Evolutionary conservation across 208 protist genomes (phyloP).

Genomic region (Leishmania tropica): DNA sequence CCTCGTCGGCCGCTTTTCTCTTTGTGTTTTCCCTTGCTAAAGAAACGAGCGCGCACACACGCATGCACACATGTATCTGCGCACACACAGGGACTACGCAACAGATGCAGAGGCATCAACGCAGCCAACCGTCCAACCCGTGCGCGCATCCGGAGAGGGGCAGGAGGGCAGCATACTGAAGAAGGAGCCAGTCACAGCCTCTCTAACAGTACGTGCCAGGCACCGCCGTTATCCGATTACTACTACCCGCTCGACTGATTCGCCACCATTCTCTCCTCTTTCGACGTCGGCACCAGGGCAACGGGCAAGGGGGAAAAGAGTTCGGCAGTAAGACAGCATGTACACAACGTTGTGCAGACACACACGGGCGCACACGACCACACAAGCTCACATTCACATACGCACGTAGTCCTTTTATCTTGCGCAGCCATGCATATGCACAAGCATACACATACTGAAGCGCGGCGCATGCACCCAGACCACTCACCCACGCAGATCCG

Average conservation of each 20-base stretch:
- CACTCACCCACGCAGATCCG: not conserved
- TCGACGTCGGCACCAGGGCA: not conserved
- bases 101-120: not conserved
- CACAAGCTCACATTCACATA: not conserved
- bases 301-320: too few species aligned
- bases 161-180: not conserved
- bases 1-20: not conserved
- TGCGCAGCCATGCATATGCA: not conserved
- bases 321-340: not conserved
- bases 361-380: not conserved
- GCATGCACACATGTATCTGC: not conserved
- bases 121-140: not conserved
- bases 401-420: not conserved
- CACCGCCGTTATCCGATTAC: not conserved
- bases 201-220: not conserved
- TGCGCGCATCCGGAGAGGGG: not conserved
- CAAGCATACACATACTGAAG: not conserved
- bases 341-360: not conserved
- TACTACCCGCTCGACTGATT: not conserved
- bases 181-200: too few species aligned
- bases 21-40: not conserved
- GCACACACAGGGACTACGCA: not conserved
- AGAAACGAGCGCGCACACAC: not conserved
- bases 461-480: not conserved
- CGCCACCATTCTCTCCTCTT: not conserved